A percentile compares a stretch with the other conserved stretches of the same genome.
Evolutionary conservation across 1,284 basidiomycete species (phyloP).

Genomic region (Agroathelia rolfsii): DNA sequence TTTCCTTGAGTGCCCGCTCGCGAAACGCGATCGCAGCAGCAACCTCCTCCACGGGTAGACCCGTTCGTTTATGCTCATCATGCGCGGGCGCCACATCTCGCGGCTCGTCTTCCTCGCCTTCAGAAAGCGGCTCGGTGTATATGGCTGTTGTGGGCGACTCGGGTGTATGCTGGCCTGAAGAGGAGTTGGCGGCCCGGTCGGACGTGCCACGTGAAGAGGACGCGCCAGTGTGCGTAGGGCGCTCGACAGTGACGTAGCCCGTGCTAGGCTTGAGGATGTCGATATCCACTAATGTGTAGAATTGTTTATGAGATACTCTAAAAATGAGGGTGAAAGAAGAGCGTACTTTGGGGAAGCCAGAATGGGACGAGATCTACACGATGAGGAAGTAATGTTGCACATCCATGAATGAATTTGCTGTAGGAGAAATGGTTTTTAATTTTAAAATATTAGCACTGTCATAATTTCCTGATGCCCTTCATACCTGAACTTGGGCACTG

Average conservation of each 20-base stretch:
- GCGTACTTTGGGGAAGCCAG: slow-evolving; percentile 91
- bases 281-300: slow-evolving; percentile 64
- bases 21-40: slow-evolving; percentile 78
- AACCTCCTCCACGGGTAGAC: slow-evolving; percentile 60
- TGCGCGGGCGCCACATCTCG: slow-evolving; percentile 57
- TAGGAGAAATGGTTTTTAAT: slow-evolving; percentile 14
- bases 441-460: too few relatives aligned
- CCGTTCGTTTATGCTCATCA: slow-evolving; percentile 74
- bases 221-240: slow-evolving; percentile 41
- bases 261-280: slow-evolving; percentile 87
- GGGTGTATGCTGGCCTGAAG: slow-evolving; percentile 44
- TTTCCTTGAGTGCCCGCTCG: slow-evolving; percentile 65
- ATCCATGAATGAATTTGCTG: slow-evolving; percentile 97
- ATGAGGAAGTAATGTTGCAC: slow-evolving; percentile 85
- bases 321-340: slow-evolving; percentile 7
- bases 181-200: slow-evolving; percentile 27
- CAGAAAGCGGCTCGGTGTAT: slow-evolving; percentile 83
- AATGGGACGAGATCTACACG: slow-evolving; percentile 96
- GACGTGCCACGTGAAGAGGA: slow-evolving; percentile 36
- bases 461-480: too few relatives aligned
- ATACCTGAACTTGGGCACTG: slow-evolving; percentile 83
- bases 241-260: slow-evolving; percentile 63
- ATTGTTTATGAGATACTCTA: slow-evolving; percentile 5
- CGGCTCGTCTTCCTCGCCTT: slow-evolving; percentile 82
- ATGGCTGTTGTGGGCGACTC: slow-evolving; percentile 26